Evolutionary conservation across 2,329 filamentous ascomycete species (phyloP).

Genomic region (Botryotinia narcissicola): DNA sequence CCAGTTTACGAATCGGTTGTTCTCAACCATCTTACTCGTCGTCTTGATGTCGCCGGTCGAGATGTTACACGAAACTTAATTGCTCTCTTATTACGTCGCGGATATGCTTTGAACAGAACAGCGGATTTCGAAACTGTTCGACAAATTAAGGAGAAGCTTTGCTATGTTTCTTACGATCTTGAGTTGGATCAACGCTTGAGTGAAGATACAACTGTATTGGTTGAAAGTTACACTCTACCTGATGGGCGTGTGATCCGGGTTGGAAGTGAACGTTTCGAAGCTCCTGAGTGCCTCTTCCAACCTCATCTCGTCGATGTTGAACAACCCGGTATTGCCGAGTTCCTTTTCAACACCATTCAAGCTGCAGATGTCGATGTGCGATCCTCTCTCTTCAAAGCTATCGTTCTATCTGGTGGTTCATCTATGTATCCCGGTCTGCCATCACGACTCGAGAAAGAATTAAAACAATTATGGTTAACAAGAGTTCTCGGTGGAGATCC

Average conservation of each 20-base stretch:
- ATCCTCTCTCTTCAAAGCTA: slow-evolving; percentile 91
- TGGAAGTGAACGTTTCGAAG: slow-evolving; percentile 95
- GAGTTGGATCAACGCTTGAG: slow-evolving; percentile 93
- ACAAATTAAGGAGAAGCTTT: slow-evolving; percentile 99
- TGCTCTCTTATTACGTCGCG: slow-evolving; percentile 85
- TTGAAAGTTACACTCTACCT: slow-evolving; percentile 95
- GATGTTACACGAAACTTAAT: slow-evolving; percentile 99
- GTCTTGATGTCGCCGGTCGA: slow-evolving; percentile 91
- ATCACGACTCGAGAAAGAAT: slow-evolving; percentile 92
- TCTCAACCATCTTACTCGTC: slow-evolving; percentile 90
- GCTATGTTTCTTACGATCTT: slow-evolving; percentile 97
- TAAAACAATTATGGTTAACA: slow-evolving; percentile 98
- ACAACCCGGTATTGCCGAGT: slow-evolving; percentile 93
- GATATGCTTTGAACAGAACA: slow-evolving; percentile 95
- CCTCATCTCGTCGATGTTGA: slow-evolving; percentile 97
- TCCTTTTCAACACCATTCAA: slow-evolving; percentile 99
- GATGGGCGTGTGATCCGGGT: slow-evolving; percentile 95
- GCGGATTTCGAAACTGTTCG: slow-evolving; percentile 98
- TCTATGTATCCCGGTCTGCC: slow-evolving; percentile 99
- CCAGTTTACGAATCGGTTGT: slow-evolving; percentile 98
- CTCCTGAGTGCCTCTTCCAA: slow-evolving; percentile 97
- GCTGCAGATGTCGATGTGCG: slow-evolving; percentile 92
- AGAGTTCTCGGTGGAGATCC: slow-evolving; percentile 87
- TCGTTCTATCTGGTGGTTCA: slow-evolving; percentile 92
- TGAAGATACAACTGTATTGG: slow-evolving; percentile 94